A percentile compares a stretch with the other conserved stretches of the same genome.
Evolutionary conservation across 2,329 filamentous ascomycete genomes (phyloP).

Genomic region (Acrocalymma vagum): DNA sequence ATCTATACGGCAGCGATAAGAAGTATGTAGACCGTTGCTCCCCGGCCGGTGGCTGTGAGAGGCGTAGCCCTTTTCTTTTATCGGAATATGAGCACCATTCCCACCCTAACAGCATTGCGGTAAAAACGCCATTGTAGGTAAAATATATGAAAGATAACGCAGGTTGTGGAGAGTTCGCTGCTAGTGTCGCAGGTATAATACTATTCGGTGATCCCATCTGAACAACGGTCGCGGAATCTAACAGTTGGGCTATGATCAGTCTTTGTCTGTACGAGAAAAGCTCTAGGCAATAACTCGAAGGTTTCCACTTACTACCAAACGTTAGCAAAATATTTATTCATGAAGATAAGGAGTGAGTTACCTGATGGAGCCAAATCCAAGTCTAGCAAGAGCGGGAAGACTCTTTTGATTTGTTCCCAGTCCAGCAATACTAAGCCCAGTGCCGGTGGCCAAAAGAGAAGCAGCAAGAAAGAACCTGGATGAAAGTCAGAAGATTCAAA

Average conservation of each 20-base stretch:
- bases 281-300: too few relatives aligned
- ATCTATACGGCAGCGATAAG: conserved; percentile 1
- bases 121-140: conserved; percentile 55
- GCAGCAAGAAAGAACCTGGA: background rate
- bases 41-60: background rate
- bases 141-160: conserved; percentile 56
- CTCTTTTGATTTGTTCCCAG: background rate
- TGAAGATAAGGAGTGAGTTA: too few relatives aligned
- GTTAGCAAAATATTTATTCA: too few relatives aligned
- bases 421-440: background rate
- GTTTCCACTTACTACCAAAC: too few relatives aligned
- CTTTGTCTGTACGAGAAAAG: too few relatives aligned
- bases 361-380: conserved; percentile 15
- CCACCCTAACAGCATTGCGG: conserved; percentile 52
- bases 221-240: background rate
- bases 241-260: background rate
- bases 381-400: conserved; percentile 1
- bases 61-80: background rate
- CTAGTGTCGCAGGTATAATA: conserved; percentile 2
- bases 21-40: conserved; percentile 2
- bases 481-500: background rate
- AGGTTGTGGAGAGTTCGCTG: conserved; percentile 57
- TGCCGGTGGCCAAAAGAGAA: background rate
- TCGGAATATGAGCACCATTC: conserved; percentile 56
- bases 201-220: background rate